Conservation (phyloP, 305 asterid genomes). For the Caryopteris hybrid region DNA sequence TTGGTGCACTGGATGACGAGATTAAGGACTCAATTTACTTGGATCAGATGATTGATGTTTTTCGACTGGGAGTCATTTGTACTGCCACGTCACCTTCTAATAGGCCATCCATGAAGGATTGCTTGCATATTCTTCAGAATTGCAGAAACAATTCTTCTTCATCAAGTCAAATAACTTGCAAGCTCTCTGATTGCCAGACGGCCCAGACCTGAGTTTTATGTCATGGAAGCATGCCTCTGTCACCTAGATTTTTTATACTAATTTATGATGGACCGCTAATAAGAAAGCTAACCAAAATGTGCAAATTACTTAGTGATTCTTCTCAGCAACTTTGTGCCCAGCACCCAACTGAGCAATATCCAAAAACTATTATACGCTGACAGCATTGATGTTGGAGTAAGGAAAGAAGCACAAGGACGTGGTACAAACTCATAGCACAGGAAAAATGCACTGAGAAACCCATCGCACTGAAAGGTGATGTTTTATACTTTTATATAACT, state of each 20-base stretch:
- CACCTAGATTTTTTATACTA: too few relatives aligned
- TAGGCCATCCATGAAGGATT: constrained; percentile 24
- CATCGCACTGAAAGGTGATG: too few relatives aligned
- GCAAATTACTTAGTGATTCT: too few relatives aligned
- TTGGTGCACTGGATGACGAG: constrained; percentile 15
- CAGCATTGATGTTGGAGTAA: too few relatives aligned
- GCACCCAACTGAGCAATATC: neutral
- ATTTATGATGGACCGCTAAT: too few relatives aligned
- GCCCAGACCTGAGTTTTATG: neutral
- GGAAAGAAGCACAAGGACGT: neutral
- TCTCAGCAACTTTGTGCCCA: neutral
- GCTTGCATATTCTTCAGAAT: constrained; percentile 20
- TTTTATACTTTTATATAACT: too few relatives aligned
- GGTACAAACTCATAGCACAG: neutral
- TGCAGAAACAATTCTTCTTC: constrained; percentile 8
- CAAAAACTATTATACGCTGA: too few relatives aligned
- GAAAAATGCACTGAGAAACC: neutral
- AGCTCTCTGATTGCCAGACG: neutral
- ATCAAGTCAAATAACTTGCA: neutral
- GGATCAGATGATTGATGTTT: constrained; percentile 20
- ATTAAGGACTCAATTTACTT: constrained; percentile 1
- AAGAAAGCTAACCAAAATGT: neutral
- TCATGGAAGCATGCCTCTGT: neutral
- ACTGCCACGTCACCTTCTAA: constrained; percentile 13
- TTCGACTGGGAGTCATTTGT: constrained; percentile 16